Evolutionary conservation across 305 asterid genomes (phyloP).

Genomic region (Fraxinus dipetala): DNA sequence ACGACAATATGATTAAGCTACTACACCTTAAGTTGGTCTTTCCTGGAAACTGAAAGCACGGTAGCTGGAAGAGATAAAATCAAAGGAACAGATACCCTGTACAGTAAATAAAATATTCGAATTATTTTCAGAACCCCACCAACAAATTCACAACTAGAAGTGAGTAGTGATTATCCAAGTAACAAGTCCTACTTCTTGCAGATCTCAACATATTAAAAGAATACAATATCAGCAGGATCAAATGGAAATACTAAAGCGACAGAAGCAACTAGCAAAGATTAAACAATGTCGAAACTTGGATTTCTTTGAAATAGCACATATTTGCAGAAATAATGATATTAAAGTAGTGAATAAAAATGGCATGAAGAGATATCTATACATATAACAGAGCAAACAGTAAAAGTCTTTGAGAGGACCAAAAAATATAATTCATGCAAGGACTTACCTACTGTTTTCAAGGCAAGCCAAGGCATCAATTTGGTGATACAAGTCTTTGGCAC

Average conservation of each 20-base stretch:
- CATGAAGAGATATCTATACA: background rate
- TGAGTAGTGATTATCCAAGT: background rate
- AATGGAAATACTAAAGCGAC: background rate
- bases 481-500: conserved; percentile 69
- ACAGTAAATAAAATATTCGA: background rate
- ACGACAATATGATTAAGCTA: conserved; percentile 13
- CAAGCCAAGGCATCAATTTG: conserved; percentile 76
- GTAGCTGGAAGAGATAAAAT: conserved; percentile 79
- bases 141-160: conserved; percentile 10
- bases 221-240: background rate
- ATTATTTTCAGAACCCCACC: background rate
- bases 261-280: background rate
- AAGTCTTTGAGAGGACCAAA: background rate
- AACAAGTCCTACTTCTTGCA: background rate
- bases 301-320: background rate
- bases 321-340: background rate
- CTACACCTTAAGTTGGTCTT: conserved; percentile 85
- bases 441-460: conserved; percentile 71
- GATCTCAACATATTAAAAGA: background rate
- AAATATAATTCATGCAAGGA: background rate
- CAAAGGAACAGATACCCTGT: conserved; percentile 79
- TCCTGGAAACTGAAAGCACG: conserved; percentile 68
- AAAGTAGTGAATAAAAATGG: conserved; percentile 1
- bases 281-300: conserved; percentile 4
- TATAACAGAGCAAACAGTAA: conserved; percentile 4